Evolutionary conservation across 108 stramenopile species (phyloP).

Genomic region (Fragilariopsis cylindrus): DNA sequence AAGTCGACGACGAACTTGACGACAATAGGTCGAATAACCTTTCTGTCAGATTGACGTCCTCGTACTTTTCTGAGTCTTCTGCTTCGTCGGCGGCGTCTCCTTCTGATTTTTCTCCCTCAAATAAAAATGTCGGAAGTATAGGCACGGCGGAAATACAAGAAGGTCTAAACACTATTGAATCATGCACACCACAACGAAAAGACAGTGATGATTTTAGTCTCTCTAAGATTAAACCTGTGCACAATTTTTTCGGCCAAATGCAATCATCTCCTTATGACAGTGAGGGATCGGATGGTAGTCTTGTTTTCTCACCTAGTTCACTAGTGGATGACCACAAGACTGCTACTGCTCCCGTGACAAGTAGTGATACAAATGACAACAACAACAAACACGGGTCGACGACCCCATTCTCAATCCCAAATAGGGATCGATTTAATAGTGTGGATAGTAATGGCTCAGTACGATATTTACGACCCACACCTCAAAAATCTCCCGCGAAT

Average conservation of each 20-base stretch:
- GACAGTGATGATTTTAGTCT: constrained; percentile 28
- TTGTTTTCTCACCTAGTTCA: constrained; percentile 13
- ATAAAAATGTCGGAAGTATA: neutral
- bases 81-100: constrained; percentile 1
- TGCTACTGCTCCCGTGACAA: neutral
- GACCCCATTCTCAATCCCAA: neutral
- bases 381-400: constrained; percentile 1
- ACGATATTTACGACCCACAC: constrained; percentile 16
- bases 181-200: constrained; percentile 9
- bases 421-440: constrained; percentile 31
- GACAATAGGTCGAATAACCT: neutral
- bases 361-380: neutral
- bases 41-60: neutral
- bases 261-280: constrained; percentile 18
- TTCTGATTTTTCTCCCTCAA: neutral
- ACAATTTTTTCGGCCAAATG: constrained; percentile 34
- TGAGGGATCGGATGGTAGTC: constrained; percentile 30
- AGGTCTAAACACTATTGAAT: constrained; percentile 5
- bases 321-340: constrained; percentile 4
- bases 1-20: neutral
- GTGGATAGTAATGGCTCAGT: constrained; percentile 41
- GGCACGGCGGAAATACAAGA: constrained; percentile 1
- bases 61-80: constrained; percentile 3
- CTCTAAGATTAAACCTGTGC: constrained; percentile 33
- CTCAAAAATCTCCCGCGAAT: neutral